phyloP scores from a whole-genome alignment of 164 flowering plant species.

The Dillenia suffruticosa region DNA sequence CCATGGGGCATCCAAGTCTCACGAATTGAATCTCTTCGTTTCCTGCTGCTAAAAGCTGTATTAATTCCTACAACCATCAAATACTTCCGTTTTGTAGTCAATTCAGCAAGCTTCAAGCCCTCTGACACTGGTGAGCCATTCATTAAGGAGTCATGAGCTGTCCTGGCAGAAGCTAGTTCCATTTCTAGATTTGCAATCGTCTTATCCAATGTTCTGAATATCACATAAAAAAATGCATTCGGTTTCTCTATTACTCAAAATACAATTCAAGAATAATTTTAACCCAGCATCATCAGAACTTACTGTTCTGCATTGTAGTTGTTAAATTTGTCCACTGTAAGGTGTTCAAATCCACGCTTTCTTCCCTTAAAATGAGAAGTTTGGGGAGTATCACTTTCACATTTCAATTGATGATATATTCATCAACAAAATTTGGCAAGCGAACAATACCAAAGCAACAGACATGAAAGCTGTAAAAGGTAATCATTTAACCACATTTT shows the following conservation, averaged over 20 bases:
- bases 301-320: constrained; percentile 31
- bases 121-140: constrained; percentile 31
- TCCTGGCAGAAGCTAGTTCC: constrained; percentile 56
- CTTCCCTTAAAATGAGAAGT: constrained; percentile 19
- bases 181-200: constrained; percentile 54
- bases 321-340: constrained; percentile 17
- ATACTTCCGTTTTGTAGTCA: constrained; percentile 46
- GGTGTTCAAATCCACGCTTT: constrained; percentile 18
- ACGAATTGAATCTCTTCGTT: constrained; percentile 82
- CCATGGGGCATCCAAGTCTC: constrained; percentile 92
- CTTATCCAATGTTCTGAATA: constrained; percentile 50
- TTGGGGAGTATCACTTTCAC: not conserved
- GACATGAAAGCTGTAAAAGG: too few relatives aligned
- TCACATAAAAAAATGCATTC: constrained; percentile 7
- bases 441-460: not conserved
- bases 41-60: constrained; percentile 78
- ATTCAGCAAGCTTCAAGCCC: constrained; percentile 18
- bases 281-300: constrained; percentile 14
- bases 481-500: too few relatives aligned
- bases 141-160: constrained; percentile 42
- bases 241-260: not conserved
- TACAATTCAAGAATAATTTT: not conserved
- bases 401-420: not conserved
- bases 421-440: not conserved
- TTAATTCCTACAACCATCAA: constrained; percentile 78